phyloP scores from a whole-genome alignment of 495 filamentous ascomycete genomes.

The Xylaria palmicola region DNA sequence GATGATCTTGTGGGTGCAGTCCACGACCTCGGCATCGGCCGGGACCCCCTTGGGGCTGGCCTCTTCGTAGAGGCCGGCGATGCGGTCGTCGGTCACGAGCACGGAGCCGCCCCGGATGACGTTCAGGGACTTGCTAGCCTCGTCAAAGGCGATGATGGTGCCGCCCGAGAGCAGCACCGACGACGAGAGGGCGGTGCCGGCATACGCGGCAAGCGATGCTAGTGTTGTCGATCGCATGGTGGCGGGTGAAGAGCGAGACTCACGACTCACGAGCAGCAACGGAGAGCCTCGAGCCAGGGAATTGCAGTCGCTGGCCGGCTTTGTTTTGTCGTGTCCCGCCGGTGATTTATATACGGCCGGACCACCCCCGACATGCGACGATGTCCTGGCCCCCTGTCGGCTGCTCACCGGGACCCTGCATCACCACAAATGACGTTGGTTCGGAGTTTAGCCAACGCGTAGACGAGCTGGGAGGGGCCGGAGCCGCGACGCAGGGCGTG shows the following conservation, averaged over 20 bases:
- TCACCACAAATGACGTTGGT: conserved; percentile 13
- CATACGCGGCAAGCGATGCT: not conserved
- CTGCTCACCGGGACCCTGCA: not conserved
- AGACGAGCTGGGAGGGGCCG: not conserved
- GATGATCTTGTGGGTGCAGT: conserved; percentile 56
- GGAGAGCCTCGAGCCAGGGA: not conserved
- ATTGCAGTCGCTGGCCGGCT: not conserved
- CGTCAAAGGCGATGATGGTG: conserved; percentile 44
- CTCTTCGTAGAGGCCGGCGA: conserved; percentile 31
- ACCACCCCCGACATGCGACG: not conserved
- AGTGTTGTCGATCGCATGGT: conserved; percentile 10
- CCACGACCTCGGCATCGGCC: conserved; percentile 37
- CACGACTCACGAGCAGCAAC: no score
- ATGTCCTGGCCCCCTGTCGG: not conserved
- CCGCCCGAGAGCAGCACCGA: conserved; percentile 40
- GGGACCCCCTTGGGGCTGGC: conserved; percentile 20
- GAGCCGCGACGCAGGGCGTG: conserved; percentile 6
- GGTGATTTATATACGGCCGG: not conserved
- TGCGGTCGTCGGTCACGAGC: conserved; percentile 40
- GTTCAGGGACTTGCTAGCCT: conserved; percentile 30
- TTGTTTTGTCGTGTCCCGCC: not conserved
- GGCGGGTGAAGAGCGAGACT: not conserved
- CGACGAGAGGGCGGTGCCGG: conserved; percentile 11
- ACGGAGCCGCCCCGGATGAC: conserved; percentile 41
- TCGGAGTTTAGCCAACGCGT: conserved; percentile 11